phyloP scores from a whole-genome alignment of 2,329 filamentous ascomycete genomes.

The Trichoderma gracile region DNA sequence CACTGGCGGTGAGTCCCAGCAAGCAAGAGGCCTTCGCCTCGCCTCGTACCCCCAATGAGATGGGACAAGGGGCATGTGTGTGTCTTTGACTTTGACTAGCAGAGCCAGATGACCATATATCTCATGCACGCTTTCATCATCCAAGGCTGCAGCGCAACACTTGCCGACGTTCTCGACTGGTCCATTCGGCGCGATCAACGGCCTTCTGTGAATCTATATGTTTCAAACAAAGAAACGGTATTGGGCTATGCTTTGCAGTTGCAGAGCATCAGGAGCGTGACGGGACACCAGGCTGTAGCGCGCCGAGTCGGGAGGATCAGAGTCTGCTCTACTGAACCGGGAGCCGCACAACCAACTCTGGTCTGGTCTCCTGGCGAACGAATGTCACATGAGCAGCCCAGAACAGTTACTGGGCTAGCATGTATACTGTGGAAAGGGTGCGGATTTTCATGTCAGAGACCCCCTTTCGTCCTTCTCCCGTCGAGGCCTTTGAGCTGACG shows the following conservation, averaged over 20 bases:
- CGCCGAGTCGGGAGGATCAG: background rate
- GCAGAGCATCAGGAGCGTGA: background rate
- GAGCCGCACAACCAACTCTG: background rate
- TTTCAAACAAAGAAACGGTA: background rate
- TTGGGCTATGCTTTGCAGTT: background rate
- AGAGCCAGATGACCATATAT: conserved; percentile 24
- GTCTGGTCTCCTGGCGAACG: conserved; percentile 15
- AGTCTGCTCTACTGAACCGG: background rate
- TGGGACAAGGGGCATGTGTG: conserved; percentile 17
- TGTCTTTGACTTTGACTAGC: conserved; percentile 24
- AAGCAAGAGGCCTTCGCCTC: conserved; percentile 15
- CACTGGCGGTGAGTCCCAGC: background rate
- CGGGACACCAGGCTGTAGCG: background rate
- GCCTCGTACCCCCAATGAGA: conserved; percentile 17
- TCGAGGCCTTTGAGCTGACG: background rate
- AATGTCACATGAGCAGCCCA: conserved; percentile 46
- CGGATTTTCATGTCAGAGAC: background rate
- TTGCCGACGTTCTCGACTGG: conserved; percentile 20
- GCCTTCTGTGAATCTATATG: conserved; percentile 8
- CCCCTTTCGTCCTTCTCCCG: background rate
- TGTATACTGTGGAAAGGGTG: conserved; percentile 13
- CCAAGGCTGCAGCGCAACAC: conserved; percentile 21
- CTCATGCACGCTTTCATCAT: conserved; percentile 26
- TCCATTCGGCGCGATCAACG: conserved; percentile 9
- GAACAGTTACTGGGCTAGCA: conserved; percentile 34